Base-by-base conservation (phyloP, 805 yeast species). In the Saccharomyces kudriavzevii region DNA sequence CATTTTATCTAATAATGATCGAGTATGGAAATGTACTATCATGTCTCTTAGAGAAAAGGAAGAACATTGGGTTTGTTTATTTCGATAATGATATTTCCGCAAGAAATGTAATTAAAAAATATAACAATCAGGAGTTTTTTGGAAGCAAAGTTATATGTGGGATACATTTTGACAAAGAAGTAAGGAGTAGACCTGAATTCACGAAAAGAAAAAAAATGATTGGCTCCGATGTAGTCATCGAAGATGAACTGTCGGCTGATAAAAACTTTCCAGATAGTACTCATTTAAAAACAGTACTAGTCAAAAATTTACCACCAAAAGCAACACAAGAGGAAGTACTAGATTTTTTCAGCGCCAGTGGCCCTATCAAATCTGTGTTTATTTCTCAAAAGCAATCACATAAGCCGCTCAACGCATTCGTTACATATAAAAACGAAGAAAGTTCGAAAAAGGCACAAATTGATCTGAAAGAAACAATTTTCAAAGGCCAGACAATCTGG, bases 1-100 rank as follows among this genome's bases (percentile, higher is more conserved):
- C 61, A 13, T 80, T 80, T 59, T 80, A 77, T 64, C 81, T 77
- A 52, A 73, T 74, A 5, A 81, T 81, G 60, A 78, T 73, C 56
- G 62, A 64, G 1, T 77, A 71, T 65, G 83, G 83, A 26, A 75
- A 72, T 51, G 70, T 76, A 17, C 57, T 74, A 8, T 75, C 79
- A 6, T 74, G 78, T 49, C 75, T 75, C 52, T 53, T 75, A 30
- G 75, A 74, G 54, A 56, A 65, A 49, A 62, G 65, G 26, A 74
- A 75, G 56, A 67, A 67, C 50, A 75, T 74, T 51, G 80, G 78
- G 0, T 76, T 75, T 56, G 70, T 75, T 28, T 72, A 75, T 45
- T 76, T 74, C 55, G 72, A 70, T 43, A 64, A 66, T 50, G 71
- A 66, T 50, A 51, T 60, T 9, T 63, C 66, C 47, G 80, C 79